Evolutionary conservation across 441 rosid species (phyloP), one percentile per base, ranked within the genome.

Genomic region (Populus trichocarpa): DNA sequence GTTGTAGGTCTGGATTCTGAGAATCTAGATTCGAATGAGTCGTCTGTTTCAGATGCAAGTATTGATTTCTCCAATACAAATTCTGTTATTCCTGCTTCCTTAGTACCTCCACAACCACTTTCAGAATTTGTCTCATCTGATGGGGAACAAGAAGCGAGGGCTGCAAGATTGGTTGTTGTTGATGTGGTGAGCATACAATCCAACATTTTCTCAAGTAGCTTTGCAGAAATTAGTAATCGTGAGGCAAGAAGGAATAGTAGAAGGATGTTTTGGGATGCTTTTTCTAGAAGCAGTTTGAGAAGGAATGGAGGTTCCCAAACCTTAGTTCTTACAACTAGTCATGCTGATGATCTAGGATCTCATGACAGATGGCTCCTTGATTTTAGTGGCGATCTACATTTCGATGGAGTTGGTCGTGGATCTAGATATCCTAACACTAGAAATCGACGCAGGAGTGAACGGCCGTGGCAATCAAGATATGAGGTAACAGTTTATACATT

Each of bases 281-380:
- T 87, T 70, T 84, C 91, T 71, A 86, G 90, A 82, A 87, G 83
- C 75, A 82, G 86, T 79, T 81, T 86, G 79, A 80, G 86, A 74
- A 79, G 81, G 68, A 77, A 46, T 64, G 79, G 70, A 73, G 89
- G 84, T 78, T 78, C 85, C 68, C 84, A 87, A 35, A 77, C 83
- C 71, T 71, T 77, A 68, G 35, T 84, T 82, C 78, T 86, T 77
- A 77, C 91, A 57, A 78, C 85, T 10, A 86, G 87, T 70, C 89
- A 84, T 76, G 61, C 80, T 46, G 82, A 84, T 76, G 86, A 87
- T 85, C 78, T 75, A 46, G 86, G 83, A 80, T 79, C 83, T 74
- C 87, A 81, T 72, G 87, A 84, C 77, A 90, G 92, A 78, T 89
- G 92, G 92, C 86, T 87, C 66, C 84, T 84, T 72, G 92, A 85